A percentile compares a stretch with the other conserved stretches of the same genome.
These are phyloP conservation scores for Solanum hybrid DNA, from an alignment of 305 asterid genomes.

Conservation along the genomic window DNA sequence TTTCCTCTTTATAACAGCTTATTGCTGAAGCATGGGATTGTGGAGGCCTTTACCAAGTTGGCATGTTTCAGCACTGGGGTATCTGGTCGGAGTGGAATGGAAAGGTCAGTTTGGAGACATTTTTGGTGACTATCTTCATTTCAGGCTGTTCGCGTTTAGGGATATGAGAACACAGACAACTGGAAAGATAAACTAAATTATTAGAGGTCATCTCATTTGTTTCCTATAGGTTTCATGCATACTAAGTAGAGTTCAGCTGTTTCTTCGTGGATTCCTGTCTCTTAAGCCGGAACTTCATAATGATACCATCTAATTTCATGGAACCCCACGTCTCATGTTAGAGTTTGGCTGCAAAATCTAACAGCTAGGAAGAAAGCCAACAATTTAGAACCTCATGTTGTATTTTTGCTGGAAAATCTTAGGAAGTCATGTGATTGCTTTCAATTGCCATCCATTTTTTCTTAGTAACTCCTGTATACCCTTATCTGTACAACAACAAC, in stretches of 20 bases:
- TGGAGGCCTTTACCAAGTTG: slow-evolving; percentile 99
- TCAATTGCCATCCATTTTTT: neutral
- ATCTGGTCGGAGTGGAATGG: slow-evolving; percentile 99
- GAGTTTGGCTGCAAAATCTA: neutral
- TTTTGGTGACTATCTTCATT: neutral
- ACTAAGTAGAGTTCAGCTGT: neutral
- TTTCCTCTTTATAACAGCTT: slow-evolving; percentile 42
- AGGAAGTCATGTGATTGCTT: neutral
- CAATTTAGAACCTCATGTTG: neutral
- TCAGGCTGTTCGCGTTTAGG: neutral
- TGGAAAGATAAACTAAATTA: neutral
- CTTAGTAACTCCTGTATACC: neutral
- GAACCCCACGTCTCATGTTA: neutral
- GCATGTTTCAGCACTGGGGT: slow-evolving; percentile 88
- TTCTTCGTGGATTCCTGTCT: neutral
- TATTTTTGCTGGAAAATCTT: neutral
- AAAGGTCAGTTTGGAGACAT: slow-evolving; percentile 40
- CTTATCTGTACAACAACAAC: neutral
- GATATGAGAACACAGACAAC: neutral
- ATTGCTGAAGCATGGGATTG: slow-evolving; percentile 99
- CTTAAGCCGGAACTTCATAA: neutral
- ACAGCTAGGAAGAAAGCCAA: neutral
- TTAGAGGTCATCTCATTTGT: neutral
- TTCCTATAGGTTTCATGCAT: neutral
- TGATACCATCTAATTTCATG: neutral